Conservation (phyloP, 345 rosid genomes). For the Fremontodendron californicum region DNA sequence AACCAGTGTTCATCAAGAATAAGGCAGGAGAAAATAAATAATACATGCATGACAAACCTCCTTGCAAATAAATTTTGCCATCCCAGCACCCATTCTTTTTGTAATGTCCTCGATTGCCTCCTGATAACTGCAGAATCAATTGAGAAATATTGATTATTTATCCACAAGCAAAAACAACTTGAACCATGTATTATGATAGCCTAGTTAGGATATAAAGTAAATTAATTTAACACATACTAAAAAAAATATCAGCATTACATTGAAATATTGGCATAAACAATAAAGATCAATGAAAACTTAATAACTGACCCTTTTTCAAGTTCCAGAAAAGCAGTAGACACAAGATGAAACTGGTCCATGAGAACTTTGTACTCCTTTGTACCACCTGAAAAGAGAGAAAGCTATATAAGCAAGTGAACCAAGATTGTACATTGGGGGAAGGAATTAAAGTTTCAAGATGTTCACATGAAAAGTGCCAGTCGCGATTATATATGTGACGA, state of each 20-base stretch:
- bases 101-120: slow-evolving; percentile 82
- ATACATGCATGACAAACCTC: slow-evolving; percentile 55
- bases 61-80: slow-evolving; percentile 88
- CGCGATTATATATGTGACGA: slow-evolving; percentile 60
- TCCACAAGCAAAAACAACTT: not conserved
- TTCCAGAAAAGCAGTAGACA: slow-evolving; percentile 78
- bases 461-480: slow-evolving; percentile 96
- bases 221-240: not conserved
- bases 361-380: slow-evolving; percentile 74
- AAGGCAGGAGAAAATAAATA: not conserved
- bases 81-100: slow-evolving; percentile 88
- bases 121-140: slow-evolving; percentile 56
- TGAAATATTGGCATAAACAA: not conserved
- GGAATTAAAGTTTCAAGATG: slow-evolving; percentile 9
- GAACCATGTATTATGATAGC: not conserved
- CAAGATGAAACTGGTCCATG: slow-evolving; percentile 86
- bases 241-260: not conserved
- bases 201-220: not conserved
- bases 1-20: not conserved
- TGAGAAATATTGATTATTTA: not conserved
- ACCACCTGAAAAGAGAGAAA: slow-evolving; percentile 59
- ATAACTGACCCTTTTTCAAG: slow-evolving; percentile 66
- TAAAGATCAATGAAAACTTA: not conserved
- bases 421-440: slow-evolving; percentile 1
- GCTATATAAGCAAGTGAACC: slow-evolving; percentile 1